Percentiles rank a stretch among this genome's conserved stretches.
Evolutionary conservation across 805 yeast species (phyloP).

Genomic region (Saccharomycopsis synnaedendra): DNA sequence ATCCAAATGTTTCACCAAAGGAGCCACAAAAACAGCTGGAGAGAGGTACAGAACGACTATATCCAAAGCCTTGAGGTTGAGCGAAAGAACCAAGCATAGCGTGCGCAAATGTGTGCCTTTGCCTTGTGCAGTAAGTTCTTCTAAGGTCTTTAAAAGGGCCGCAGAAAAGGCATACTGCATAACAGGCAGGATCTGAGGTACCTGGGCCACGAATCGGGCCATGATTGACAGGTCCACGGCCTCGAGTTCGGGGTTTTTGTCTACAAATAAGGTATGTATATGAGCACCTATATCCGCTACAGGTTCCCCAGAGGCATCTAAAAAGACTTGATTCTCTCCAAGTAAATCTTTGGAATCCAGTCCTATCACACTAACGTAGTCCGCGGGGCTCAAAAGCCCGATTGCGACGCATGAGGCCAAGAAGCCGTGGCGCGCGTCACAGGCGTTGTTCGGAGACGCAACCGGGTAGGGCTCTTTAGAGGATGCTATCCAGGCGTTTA

Average conservation of each 20-base stretch:
- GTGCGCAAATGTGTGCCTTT: conserved; percentile 36
- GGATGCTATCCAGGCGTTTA: conserved; percentile 19
- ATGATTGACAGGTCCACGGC: conserved; percentile 43
- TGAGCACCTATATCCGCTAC: conserved; percentile 21
- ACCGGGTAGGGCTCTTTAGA: conserved; percentile 22
- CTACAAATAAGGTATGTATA: conserved; percentile 23
- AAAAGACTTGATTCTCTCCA: too few relatives aligned
- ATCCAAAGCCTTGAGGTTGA: conserved; percentile 32
- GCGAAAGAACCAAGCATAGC: conserved; percentile 38
- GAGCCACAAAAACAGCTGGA: conserved; percentile 31
- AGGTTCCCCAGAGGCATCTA: conserved; percentile 18
- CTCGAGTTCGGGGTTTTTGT: conserved; percentile 36
- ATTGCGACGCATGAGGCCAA: conserved; percentile 28
- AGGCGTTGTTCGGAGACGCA: conserved; percentile 27
- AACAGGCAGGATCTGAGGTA: conserved; percentile 35
- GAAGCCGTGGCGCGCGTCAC: conserved; percentile 35
- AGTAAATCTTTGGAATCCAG: too few relatives aligned
- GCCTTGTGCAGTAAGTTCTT: conserved; percentile 27
- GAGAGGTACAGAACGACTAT: conserved; percentile 32
- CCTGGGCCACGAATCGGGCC: conserved; percentile 34
- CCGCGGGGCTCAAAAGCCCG: too few relatives aligned
- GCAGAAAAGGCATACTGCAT: conserved; percentile 35
- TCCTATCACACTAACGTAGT: too few relatives aligned
- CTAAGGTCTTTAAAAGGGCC: conserved; percentile 23
- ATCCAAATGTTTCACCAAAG: conserved; percentile 44